Percentiles rank a stretch among this genome's conserved stretches.
phyloP scores from a whole-genome alignment of 176 grass and related monocot species.

The Triticum urartu region DNA sequence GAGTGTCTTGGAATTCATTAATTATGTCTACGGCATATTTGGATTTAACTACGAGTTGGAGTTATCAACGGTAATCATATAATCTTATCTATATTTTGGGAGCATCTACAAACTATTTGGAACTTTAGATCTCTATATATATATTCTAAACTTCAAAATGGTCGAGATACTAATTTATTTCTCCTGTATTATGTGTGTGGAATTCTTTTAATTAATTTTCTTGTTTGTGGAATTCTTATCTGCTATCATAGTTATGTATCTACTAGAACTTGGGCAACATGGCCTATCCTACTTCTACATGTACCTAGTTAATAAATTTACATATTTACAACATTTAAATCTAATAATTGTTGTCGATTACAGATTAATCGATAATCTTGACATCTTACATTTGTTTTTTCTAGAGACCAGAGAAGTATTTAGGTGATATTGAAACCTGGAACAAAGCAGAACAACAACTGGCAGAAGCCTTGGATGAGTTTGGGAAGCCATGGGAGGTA shows the following conservation, averaged over 20 bases:
- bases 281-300: background rate
- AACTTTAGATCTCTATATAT: background rate
- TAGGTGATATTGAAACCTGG: constrained; percentile 96
- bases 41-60: constrained; percentile 97
- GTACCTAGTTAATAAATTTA: background rate
- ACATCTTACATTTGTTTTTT: background rate
- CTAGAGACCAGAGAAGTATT: constrained; percentile 92
- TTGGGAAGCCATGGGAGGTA: constrained; percentile 94
- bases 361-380: background rate
- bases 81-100: background rate
- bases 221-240: too few relatives aligned
- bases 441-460: constrained; percentile 91
- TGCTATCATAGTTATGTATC: too few relatives aligned
- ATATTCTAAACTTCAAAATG: too few relatives aligned
- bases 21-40: constrained; percentile 84
- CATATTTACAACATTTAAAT: background rate
- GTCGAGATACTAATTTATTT: too few relatives aligned
- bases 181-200: too few relatives aligned
- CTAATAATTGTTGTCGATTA: background rate
- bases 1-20: constrained; percentile 81
- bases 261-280: background rate
- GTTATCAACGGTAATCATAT: constrained; percentile 74
- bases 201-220: too few relatives aligned
- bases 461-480: constrained; percentile 89
- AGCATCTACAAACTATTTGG: constrained; percentile 7